phyloP scores from a whole-genome alignment of 257 asterid genomes.

The Solanum gracilifrons region DNA sequence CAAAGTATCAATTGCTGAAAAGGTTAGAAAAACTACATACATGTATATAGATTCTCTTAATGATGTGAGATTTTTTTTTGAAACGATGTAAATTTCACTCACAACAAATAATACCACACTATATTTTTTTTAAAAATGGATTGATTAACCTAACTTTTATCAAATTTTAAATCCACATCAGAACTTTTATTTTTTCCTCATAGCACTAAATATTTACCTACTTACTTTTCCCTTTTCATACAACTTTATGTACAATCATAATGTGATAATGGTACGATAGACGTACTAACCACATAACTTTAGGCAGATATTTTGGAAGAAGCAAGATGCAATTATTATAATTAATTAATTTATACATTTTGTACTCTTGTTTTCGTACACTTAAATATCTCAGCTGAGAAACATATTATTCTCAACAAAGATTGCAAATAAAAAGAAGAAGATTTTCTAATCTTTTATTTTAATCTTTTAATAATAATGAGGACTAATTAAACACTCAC shows the following conservation, averaged over 20 bases:
- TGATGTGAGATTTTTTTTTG: background rate
- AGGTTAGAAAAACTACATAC: too few relatives aligned
- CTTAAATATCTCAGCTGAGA: background rate
- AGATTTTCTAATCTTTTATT: background rate
- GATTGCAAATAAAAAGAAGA: background rate
- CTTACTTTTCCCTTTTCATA: background rate
- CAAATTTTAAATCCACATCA: background rate
- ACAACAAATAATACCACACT: background rate
- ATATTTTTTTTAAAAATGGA: too few relatives aligned
- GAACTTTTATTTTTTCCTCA: background rate
- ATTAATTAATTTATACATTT: background rate
- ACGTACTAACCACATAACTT: background rate
- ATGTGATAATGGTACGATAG: background rate
- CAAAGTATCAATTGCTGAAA: background rate
- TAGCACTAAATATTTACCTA: background rate
- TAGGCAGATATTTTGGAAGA: background rate
- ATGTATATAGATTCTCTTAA: background rate
- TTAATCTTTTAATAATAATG: background rate
- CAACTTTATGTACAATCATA: background rate
- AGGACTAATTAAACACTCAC: background rate
- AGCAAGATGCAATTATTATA: background rate
- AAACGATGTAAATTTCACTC: background rate
- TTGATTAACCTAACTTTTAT: background rate
- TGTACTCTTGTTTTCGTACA: background rate
- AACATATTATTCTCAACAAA: background rate